Evolutionary conservation across 805 yeast species (phyloP).

Genomic region (Hanseniaspora jakobsenii): DNA sequence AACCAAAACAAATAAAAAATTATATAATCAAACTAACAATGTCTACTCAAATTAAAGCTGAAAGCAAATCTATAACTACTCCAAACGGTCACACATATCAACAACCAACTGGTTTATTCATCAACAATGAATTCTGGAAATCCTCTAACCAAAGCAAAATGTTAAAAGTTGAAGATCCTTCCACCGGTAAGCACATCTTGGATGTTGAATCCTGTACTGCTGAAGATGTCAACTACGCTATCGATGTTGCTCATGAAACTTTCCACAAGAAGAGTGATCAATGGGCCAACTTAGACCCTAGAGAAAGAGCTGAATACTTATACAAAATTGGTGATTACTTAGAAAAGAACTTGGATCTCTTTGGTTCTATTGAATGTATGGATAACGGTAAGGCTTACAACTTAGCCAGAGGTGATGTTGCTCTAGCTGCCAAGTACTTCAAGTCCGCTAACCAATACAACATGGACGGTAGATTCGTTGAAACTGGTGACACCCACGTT

Average conservation of each 20-base stretch:
- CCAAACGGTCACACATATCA: slow-evolving; percentile 57
- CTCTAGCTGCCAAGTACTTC: slow-evolving; percentile 49
- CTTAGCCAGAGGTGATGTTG: slow-evolving; percentile 56
- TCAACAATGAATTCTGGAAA: slow-evolving; percentile 66
- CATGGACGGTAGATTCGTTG: slow-evolving; percentile 50
- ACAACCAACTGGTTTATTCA: slow-evolving; percentile 83
- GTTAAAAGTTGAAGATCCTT: slow-evolving; percentile 44
- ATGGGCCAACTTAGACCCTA: slow-evolving; percentile 54
- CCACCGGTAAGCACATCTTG: slow-evolving; percentile 51
- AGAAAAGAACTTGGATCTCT: slow-evolving; percentile 49
- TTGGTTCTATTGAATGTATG: slow-evolving; percentile 57
- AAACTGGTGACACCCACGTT: slow-evolving; percentile 52
- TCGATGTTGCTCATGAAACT: slow-evolving; percentile 31
- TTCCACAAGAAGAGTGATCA: slow-evolving; percentile 33
- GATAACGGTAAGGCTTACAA: slow-evolving; percentile 69
- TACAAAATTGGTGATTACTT: slow-evolving; percentile 56
- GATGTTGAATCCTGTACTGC: slow-evolving; percentile 47
- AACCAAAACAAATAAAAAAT: too few relatives aligned
- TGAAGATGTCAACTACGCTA: slow-evolving; percentile 60
- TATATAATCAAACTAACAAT: neutral
- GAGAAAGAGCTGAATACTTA: slow-evolving; percentile 40
- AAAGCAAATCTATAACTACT: slow-evolving; percentile 36
- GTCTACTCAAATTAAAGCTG: slow-evolving; percentile 19
- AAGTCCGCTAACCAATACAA: slow-evolving; percentile 68
- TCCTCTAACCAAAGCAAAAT: slow-evolving; percentile 41